Evolutionary conservation across 2,329 filamentous ascomycete genomes (phyloP).

Genomic region (Epicoccum nigrum): DNA sequence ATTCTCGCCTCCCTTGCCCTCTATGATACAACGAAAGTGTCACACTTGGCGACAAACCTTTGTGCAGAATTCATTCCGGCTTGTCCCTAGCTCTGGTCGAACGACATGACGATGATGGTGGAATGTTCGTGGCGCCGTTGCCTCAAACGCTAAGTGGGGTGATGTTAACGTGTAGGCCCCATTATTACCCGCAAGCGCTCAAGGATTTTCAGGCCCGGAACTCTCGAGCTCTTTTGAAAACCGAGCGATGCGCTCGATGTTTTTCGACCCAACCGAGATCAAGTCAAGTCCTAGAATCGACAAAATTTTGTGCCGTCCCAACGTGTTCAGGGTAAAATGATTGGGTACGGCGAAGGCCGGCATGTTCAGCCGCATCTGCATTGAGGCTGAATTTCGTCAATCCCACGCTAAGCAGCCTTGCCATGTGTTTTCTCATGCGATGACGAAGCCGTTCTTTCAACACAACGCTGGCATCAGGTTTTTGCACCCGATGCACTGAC

Average conservation of each 20-base stretch:
- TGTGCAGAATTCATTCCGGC: conserved; percentile 23
- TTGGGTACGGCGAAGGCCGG: conserved; percentile 1
- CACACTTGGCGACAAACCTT: conserved; percentile 25
- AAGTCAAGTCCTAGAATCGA: conserved; percentile 10
- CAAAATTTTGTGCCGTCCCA: conserved; percentile 1
- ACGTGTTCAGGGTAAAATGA: background rate
- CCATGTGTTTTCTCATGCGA: background rate
- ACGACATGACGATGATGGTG: conserved; percentile 31
- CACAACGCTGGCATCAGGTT: background rate
- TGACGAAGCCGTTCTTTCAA: background rate
- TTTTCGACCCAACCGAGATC: conserved; percentile 8
- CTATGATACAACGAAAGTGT: conserved; percentile 18
- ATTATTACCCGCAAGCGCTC: conserved; percentile 33
- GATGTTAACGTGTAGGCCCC: conserved; percentile 30
- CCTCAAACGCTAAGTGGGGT: conserved; percentile 27
- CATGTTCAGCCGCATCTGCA: background rate
- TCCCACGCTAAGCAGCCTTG: conserved; percentile 2
- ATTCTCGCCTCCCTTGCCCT: conserved; percentile 16
- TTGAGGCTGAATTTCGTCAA: conserved; percentile 3
- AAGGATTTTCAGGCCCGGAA: conserved; percentile 34
- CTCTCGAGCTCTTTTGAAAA: conserved; percentile 3
- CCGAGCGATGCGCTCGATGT: background rate
- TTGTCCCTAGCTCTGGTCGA: conserved; percentile 30
- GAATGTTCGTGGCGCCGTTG: conserved; percentile 29
- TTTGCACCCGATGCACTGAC: too few species aligned